Evolutionary conservation across 2,329 filamentous ascomycete species (phyloP).

Genomic region (Tolypocladium cylindrosporum): DNA sequence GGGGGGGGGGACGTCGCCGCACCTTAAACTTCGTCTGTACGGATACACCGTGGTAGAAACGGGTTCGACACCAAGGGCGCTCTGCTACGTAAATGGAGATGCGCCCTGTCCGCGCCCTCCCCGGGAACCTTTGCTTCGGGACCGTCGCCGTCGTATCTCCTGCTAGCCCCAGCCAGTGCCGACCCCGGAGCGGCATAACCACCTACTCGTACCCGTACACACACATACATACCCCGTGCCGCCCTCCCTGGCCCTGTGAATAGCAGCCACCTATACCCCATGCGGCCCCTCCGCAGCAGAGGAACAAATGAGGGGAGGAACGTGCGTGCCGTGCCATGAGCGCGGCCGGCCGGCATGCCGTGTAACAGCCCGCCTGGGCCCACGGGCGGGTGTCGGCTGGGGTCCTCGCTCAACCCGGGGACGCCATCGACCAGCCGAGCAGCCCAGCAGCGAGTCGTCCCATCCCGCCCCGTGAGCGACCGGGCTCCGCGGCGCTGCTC

Average conservation of each 20-base stretch:
- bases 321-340: neutral
- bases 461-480: too few relatives aligned
- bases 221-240: too few relatives aligned
- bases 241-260: too few relatives aligned
- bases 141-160: neutral
- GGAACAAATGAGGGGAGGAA: neutral
- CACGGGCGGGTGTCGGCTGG: neutral
- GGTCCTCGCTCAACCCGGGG: too few relatives aligned
- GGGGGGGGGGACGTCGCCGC: too few relatives aligned
- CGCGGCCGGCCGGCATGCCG: neutral
- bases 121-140: neutral
- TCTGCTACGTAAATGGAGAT: neutral
- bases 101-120: neutral
- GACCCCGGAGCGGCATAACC: neutral
- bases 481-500: too few relatives aligned
- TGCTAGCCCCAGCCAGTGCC: neutral
- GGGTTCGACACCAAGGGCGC: neutral
- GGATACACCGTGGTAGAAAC: neutral
- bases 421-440: too few relatives aligned
- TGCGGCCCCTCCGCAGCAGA: neutral
- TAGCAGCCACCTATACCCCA: too few relatives aligned
- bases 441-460: too few relatives aligned
- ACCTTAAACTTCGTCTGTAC: neutral
- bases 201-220: too few relatives aligned
- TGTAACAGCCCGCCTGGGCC: neutral